Conservation (phyloP, 371 early-diverging fungal species). For the Nematocida ausubeli region DNA sequence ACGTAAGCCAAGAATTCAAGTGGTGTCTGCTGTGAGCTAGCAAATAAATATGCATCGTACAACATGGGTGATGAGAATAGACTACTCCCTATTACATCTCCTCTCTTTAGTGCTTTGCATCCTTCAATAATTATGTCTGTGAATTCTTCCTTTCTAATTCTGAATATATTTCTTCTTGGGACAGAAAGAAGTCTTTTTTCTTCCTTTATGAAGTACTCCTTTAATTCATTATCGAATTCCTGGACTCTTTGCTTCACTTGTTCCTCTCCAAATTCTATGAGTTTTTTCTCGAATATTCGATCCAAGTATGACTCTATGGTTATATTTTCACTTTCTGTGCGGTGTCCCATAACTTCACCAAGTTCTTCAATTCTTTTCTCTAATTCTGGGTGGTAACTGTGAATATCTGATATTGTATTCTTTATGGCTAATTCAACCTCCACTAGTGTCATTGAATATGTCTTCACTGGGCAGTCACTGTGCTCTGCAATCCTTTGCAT, state of each 20-base stretch:
- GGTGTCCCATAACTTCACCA: slow-evolving; percentile 15
- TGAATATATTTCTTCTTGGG: neutral
- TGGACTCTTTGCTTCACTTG: neutral
- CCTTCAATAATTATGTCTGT: neutral
- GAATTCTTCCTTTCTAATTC: neutral
- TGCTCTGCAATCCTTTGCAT: slow-evolving; percentile 6
- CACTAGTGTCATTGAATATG: slow-evolving; percentile 20
- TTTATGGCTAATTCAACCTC: slow-evolving; percentile 30
- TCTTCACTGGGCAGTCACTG: slow-evolving; percentile 21
- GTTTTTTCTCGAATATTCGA: slow-evolving; percentile 38
- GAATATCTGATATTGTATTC: slow-evolving; percentile 1
- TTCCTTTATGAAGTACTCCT: slow-evolving; percentile 14
- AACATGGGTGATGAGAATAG: slow-evolving; percentile 38
- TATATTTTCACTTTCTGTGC: neutral
- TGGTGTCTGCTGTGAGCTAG: slow-evolving; percentile 4
- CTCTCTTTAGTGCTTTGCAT: slow-evolving; percentile 4
- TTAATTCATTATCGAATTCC: slow-evolving; percentile 9
- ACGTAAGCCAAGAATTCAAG: slow-evolving; percentile 22
- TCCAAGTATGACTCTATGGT: slow-evolving; percentile 42
- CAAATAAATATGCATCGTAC: slow-evolving; percentile 32
- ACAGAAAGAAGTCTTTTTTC: slow-evolving; percentile 22
- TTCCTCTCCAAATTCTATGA: slow-evolving; percentile 43
- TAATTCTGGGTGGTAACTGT: slow-evolving; percentile 49
- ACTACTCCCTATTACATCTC: neutral
- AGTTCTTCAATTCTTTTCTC: slow-evolving; percentile 47